Conservation (phyloP, 805 yeast species). For the Zygosaccharomyces bisporus region DNA sequence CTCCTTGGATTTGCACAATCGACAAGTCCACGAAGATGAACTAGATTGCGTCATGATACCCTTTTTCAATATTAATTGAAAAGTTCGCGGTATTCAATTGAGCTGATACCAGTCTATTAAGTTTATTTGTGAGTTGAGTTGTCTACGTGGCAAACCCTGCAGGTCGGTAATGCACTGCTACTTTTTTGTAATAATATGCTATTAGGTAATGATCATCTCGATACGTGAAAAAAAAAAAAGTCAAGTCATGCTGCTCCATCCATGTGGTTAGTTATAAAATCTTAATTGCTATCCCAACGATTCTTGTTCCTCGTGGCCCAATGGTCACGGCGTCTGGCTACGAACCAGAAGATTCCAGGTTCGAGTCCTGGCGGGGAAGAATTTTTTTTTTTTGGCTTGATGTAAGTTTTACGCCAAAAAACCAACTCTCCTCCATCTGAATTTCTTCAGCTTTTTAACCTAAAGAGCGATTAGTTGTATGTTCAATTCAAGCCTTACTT, state of each 20-base stretch:
- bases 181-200: background rate
- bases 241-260: too few relatives aligned
- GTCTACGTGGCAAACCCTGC: background rate
- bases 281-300: too few relatives aligned
- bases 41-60: conserved; percentile 3
- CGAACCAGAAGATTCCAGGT: conserved; percentile 54
- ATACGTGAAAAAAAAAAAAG: background rate
- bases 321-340: conserved; percentile 75
- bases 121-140: background rate
- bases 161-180: background rate
- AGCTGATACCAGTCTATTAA: background rate
- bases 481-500: too few relatives aligned
- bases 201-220: background rate
- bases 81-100: background rate
- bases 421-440: too few relatives aligned
- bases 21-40: conserved; percentile 15
- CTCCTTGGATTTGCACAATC: conserved; percentile 33
- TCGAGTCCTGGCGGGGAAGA: conserved; percentile 54
- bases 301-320: conserved; percentile 68
- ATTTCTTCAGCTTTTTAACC: too few relatives aligned
- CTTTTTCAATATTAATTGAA: background rate
- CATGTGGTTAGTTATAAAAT: too few relatives aligned
- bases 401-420: background rate
- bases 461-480: too few relatives aligned
- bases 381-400: conserved; percentile 11